These are phyloP conservation scores for Metschnikowia drakensbergensis DNA, from an alignment of 805 yeast species.

Conservation along the genomic window DNA sequence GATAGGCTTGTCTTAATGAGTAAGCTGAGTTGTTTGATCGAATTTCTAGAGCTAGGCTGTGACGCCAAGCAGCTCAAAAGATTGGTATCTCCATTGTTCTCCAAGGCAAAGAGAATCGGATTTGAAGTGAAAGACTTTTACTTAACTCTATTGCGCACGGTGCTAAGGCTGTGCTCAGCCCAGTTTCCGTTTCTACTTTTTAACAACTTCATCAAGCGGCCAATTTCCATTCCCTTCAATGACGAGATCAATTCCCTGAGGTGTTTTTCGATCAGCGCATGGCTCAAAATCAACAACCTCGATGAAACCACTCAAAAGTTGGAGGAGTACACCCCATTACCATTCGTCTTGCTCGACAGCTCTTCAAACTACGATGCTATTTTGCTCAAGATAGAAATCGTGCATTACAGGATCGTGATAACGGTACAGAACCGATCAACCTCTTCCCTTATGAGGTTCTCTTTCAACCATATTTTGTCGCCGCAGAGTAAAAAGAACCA, in stretches of 20 bases:
- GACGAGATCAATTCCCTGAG: constrained; percentile 17
- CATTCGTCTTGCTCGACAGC: constrained; percentile 28
- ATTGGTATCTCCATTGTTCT: constrained; percentile 20
- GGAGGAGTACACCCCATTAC: constrained; percentile 7
- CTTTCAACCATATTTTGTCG: constrained; percentile 31
- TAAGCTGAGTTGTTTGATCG: constrained; percentile 21
- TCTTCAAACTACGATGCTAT: constrained; percentile 23
- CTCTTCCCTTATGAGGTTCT: constrained; percentile 26
- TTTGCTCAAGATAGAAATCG: constrained; percentile 26
- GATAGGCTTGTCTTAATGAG: constrained; percentile 2
- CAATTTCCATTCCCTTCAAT: constrained; percentile 14
- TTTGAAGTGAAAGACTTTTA: constrained; percentile 15
- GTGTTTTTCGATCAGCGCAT: constrained; percentile 35
- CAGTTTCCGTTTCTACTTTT: constrained; percentile 31
- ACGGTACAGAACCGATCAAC: constrained; percentile 24
- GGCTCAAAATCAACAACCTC: constrained; percentile 33
- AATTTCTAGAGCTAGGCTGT: constrained; percentile 35
- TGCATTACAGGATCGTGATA: constrained; percentile 27
- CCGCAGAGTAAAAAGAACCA: constrained; percentile 11
- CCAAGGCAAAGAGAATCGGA: constrained; percentile 3
- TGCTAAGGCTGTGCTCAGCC: constrained; percentile 21
- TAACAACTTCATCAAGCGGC: constrained; percentile 14
- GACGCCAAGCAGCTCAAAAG: constrained; percentile 20
- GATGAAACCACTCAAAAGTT: constrained; percentile 13
- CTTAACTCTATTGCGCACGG: constrained; percentile 23